These are phyloP conservation scores for Entrophospora sp. DNA, from an alignment of 192 early-diverging fungal species.

Conservation along the genomic window DNA sequence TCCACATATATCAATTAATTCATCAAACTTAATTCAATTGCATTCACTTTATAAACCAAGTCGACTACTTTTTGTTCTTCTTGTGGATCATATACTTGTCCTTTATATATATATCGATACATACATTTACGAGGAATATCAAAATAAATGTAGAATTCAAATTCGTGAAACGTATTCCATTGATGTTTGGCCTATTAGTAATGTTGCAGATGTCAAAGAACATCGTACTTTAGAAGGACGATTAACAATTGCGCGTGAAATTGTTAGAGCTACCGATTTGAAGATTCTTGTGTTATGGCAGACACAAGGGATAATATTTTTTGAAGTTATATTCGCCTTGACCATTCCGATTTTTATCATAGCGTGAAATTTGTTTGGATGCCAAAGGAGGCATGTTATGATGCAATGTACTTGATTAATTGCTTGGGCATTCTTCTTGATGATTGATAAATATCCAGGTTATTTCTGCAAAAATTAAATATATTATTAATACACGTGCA, in stretches of 20 bases:
- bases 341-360: constrained; percentile 12
- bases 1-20: background rate
- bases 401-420: background rate
- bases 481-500: no score
- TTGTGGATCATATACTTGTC: constrained; percentile 13
- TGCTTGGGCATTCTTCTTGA: constrained; percentile 2
- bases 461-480: no score
- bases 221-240: constrained; percentile 3
- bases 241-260: background rate
- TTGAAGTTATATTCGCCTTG: constrained; percentile 4
- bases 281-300: background rate
- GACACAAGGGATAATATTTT: constrained; percentile 10
- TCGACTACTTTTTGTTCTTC: constrained; percentile 4
- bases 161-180: constrained; percentile 9
- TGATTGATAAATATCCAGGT: no score
- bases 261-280: background rate
- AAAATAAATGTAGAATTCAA: constrained; percentile 3
- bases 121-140: background rate
- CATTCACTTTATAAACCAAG: background rate
- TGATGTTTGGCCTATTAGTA: constrained; percentile 15
- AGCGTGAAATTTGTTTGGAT: constrained; percentile 6
- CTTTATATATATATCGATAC: constrained; percentile 7
- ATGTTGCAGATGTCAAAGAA: background rate
- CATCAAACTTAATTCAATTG: no score
- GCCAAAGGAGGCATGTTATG: constrained; percentile 13